Base-by-base conservation (phyloP, 345 rosid species). In the Hypericum androsaemum region DNA sequence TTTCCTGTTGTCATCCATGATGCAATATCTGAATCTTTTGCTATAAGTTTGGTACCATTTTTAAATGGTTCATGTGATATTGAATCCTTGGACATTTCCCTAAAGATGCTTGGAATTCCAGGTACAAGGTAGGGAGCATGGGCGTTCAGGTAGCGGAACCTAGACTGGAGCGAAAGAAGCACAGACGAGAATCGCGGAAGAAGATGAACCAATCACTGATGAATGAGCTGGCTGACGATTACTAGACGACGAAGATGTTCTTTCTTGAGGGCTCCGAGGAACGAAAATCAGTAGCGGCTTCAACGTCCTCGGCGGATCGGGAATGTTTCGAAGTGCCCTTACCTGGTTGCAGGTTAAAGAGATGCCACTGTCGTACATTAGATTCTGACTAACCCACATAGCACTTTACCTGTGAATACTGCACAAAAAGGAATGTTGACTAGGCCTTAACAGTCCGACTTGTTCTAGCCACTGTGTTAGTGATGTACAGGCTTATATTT, bases 91-190 rank as follows among this genome's bases (percentile, higher is more conserved):
- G 45, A 13, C 12, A 12, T 46, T 36, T n/a, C 8, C 3, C 8
- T 11, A 37, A 42, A 37, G 35, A 37, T 52, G 41, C 16, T 13
- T 50, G 28, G 38, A 7, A 41, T 50, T 37, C 63, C 74, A 89
- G 96, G 75, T 82, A 76, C 71, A 90, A 90, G 53, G 66, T 71
- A 40, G 92, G 96, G 57, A 80, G 68, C 41, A 76, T 74, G 94
- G 98, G 95, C 38, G 77, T 79, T 12, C 71, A 74, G 70, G 89
- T 82, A 63, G 95, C 89, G 5, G 98, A 90, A 58, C 96, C 96
- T 8, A 67, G 87, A 41, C 66, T 90, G 65, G 79, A 79, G 57
- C 81, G 67, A 8, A 89, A 89, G 70, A 89, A 86, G 77, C 86
- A 89, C 46, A 71, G 97, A 56, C 82, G 95, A 41, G 77, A 71